Base-by-base conservation (phyloP, 495 filamentous ascomycete species). In the Alectoria sarmentosa region DNA sequence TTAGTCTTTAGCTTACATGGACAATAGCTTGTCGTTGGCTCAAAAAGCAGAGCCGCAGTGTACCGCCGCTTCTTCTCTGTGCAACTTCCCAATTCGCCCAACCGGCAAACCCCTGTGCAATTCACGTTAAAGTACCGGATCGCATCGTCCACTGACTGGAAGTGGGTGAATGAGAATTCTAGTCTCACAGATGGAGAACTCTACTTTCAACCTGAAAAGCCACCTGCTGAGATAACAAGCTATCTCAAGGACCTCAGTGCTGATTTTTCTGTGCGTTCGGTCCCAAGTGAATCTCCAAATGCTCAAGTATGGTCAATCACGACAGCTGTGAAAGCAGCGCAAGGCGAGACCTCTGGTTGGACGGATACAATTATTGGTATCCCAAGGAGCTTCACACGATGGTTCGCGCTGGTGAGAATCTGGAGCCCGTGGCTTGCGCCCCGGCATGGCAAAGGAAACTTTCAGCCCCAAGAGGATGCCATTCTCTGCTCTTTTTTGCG, bases 351-450 rank as follows among this genome's bases (percentile, higher is more conserved):
- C 4, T 89, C 90, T 11, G 78, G 82, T 0, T 77, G 79, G 59
- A 79, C 76, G 19, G 73, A 81, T 52, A 71, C 87, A 37, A 78
- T 77, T 14, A 78, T 96, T 13, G 92, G 92, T 0, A 71, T 76
- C 2, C 87, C 90, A 26, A 86, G 82, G 61, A 77, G 74, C 32
- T 72, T 76, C 58, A 72, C 71, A 15, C 74, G 86, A 64, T 93
- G 90, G 82, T 92, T 96, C 70, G 83, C 90, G 7, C 75, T 94
- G 10, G 87, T 91, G 19, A 85, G 91, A n/a, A 75, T 88, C 4
- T 92, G 87, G 83, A 80, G 78, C 37, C 86, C 92, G 1, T 98
- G 94, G 94, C 78, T 98, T 19, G 90, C 88, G 0, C 94, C 94
- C 28, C 79, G 90, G 21, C 94, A 98, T 74, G 93, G 93, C 19